Evolutionary conservation across 176 grass and related monocot genomes (phyloP), one percentile per base, ranked within the genome.

Genomic region (Phoenix dactylifera): DNA sequence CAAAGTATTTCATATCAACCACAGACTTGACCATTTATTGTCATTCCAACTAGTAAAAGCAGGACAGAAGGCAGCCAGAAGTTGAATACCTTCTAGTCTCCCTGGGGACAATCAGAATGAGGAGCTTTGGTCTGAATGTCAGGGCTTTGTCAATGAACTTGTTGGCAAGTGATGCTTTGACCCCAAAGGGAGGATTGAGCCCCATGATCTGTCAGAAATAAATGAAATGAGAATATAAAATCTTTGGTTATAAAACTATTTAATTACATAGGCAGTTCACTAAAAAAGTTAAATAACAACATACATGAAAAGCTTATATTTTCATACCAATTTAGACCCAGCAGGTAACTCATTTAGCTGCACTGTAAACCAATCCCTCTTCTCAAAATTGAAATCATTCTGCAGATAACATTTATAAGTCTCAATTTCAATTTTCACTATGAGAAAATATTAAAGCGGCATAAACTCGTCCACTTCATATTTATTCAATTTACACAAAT

Each of bases 121-220:
- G 4, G 18, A 98, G 87, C 67, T 98, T 98, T 24, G 93, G 93
- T 28, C 83, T 83, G 52, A 98, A 98, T 9, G 61, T 62, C 39
- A 92, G 61, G 16, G 87, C 87, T 55, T 92, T 84, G 76, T 92
- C 79, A n/a, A 98, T 98, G 76, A 98, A 98, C 68, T 92, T 92
- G 69, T 98, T 98, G 0, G 93, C 93, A 62, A 89, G 87, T 35
- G 72, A 5, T 78, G 81, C 87, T 85, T 92, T 98, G 26, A 82
- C 77, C 67, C 93, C 87, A 88, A 92, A 98, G 65, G 93, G 93
- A 53, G 93, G 93, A 87, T 98, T 98, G 57, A 98, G 76, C 10
- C 93, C 93, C 84, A 92, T 92, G 64, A 97, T 91, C 93, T 97
- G 32, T 35, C 32, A 35, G 32, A 10, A 6, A 35, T 10, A 35